A percentile compares a stretch with the other conserved stretches of the same genome.
These are phyloP conservation scores for Tetradesmus lagerheimii DNA, from an alignment of 139 green algal species.

Conservation along the genomic window DNA sequence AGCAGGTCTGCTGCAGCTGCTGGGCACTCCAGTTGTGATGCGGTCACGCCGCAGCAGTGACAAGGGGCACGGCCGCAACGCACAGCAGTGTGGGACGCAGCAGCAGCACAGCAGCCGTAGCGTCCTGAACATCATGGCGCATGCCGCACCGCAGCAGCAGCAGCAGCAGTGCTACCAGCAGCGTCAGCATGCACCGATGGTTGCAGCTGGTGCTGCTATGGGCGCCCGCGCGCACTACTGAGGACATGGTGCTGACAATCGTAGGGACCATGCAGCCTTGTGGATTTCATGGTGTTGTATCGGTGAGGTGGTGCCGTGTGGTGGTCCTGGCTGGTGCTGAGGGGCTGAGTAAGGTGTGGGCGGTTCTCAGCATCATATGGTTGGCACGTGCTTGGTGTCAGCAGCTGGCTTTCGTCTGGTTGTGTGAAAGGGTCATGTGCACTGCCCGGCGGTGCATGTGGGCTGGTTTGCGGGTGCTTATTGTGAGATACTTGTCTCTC, in stretches of 20 bases:
- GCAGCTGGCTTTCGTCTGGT: too few relatives aligned
- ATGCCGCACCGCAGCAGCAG: background rate
- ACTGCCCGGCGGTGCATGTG: background rate
- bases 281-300: background rate
- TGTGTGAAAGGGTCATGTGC: background rate
- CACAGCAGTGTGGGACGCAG: background rate
- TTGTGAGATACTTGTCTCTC: background rate
- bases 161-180: background rate
- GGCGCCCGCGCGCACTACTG: background rate
- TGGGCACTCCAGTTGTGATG: constrained; percentile 1
- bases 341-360: too few relatives aligned
- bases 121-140: background rate
- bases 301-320: background rate
- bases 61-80: background rate
- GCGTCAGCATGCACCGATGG: background rate
- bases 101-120: background rate
- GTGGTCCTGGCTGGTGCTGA: background rate
- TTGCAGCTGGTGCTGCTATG: background rate
- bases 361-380: background rate
- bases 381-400: background rate
- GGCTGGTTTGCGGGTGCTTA: background rate
- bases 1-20: constrained; percentile 30
- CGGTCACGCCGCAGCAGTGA: background rate
- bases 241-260: background rate
- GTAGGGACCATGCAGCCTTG: background rate